A percentile compares a stretch with the other conserved stretches of the same genome.
These are phyloP conservation scores for Xylaria sp. DNA, from an alignment of 2,329 filamentous ascomycete species.

Conservation along the genomic window DNA sequence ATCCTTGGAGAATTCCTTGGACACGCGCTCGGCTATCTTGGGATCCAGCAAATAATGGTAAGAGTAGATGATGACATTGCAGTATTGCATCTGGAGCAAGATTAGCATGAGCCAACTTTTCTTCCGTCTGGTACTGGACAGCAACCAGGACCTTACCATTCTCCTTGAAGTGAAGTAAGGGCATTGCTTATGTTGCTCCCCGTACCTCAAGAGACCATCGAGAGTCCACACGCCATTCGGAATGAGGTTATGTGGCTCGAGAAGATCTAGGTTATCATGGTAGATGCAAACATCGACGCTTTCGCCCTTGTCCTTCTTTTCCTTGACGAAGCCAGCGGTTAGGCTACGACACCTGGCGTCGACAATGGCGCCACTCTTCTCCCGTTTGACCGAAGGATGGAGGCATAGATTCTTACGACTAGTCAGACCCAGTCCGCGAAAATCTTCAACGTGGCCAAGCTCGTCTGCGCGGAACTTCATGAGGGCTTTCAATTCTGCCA, in stretches of 20 bases:
- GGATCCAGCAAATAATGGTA: conserved; percentile 98
- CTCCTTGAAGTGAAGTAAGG: conserved; percentile 94
- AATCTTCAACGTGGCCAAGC: conserved; percentile 90
- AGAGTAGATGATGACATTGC: conserved; percentile 99
- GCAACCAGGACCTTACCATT: conserved; percentile 67
- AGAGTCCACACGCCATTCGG: conserved; percentile 96
- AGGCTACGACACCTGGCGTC: conserved; percentile 95
- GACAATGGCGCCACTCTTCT: conserved; percentile 92
- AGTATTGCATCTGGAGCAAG: conserved; percentile 81
- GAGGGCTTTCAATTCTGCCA: conserved; percentile 85
- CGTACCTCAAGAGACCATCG: conserved; percentile 84
- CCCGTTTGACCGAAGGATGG: conserved; percentile 91
- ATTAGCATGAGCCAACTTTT: conserved; percentile 15
- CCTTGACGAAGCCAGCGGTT: conserved; percentile 95
- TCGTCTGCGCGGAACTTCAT: conserved; percentile 95
- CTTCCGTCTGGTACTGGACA: neutral
- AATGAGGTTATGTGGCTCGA: conserved; percentile 93
- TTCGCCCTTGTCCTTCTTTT: conserved; percentile 95
- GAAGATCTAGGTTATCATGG: conserved; percentile 94
- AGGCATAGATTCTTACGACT: conserved; percentile 97
- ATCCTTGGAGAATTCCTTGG: conserved; percentile 93
- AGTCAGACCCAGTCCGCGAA: conserved; percentile 86
- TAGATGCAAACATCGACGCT: conserved; percentile 94
- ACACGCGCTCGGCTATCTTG: conserved; percentile 95
- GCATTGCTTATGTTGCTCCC: conserved; percentile 94